These are phyloP conservation scores for Botrytis deweyae DNA, from an alignment of 2,329 filamentous ascomycete species.

Conservation along the genomic window DNA sequence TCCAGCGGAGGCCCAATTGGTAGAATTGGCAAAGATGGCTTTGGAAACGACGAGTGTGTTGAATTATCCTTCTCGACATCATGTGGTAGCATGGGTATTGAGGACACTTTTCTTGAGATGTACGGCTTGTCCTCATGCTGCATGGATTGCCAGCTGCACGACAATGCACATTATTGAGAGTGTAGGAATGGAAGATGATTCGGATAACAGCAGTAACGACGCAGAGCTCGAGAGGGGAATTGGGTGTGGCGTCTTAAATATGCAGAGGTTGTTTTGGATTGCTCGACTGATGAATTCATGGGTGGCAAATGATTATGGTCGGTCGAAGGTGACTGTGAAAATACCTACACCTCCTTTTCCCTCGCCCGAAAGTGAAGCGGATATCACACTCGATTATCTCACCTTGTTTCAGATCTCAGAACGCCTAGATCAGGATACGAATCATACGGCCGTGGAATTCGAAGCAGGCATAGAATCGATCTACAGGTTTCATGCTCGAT, in stretches of 20 bases:
- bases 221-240: not conserved
- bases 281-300: conserved; percentile 15
- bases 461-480: conserved; percentile 13
- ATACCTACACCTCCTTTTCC: conserved; percentile 13
- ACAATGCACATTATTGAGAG: conserved; percentile 36
- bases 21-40: conserved; percentile 30
- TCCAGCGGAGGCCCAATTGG: conserved; percentile 34
- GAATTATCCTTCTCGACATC: conserved; percentile 27
- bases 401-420: conserved; percentile 12
- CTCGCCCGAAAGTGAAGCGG: not conserved
- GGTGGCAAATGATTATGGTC: conserved; percentile 19
- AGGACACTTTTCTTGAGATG: conserved; percentile 34
- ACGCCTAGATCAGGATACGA: conserved; percentile 13
- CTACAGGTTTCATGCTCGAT: not conserved
- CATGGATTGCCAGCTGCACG: conserved; percentile 35
- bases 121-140: conserved; percentile 34
- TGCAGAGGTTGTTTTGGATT: conserved; percentile 15
- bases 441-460: conserved; percentile 2
- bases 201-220: not conserved
- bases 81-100: conserved; percentile 33
- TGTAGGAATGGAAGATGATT: conserved; percentile 26
- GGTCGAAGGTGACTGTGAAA: conserved; percentile 16
- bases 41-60: conserved; percentile 28
- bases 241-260: conserved; percentile 13
- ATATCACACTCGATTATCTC: conserved; percentile 17